These are phyloP conservation scores for Neurospora tetraspora DNA, from an alignment of 495 filamentous ascomycete genomes.

Conservation along the genomic window DNA sequence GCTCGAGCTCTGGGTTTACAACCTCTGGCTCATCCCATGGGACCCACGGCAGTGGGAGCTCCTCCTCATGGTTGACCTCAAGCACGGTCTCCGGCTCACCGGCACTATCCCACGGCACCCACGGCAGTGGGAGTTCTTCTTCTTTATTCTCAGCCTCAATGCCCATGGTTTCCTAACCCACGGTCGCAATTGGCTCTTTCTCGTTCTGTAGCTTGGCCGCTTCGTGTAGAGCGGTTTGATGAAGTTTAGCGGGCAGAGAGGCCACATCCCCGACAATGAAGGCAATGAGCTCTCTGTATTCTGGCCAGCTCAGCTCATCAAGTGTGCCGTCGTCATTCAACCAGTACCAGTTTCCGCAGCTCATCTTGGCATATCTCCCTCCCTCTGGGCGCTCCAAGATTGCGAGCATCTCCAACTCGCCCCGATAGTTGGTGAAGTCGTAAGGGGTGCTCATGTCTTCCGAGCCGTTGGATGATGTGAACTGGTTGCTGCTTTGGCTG, in stretches of 20 bases:
- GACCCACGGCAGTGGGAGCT: not conserved
- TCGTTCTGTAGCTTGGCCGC: not conserved
- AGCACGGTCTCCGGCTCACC: not conserved
- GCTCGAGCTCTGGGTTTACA: too few relatives aligned
- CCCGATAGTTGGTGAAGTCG: not conserved
- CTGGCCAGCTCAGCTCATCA: fast-evolving
- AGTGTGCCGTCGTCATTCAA: not conserved
- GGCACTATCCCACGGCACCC: not conserved
- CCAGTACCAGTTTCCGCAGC: not conserved
- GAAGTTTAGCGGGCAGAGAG: not conserved
- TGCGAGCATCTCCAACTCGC: fast-evolving
- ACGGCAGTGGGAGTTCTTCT: not conserved
- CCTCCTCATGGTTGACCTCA: fast-evolving
- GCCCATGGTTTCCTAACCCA: not conserved
- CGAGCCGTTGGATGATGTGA: fast-evolving
- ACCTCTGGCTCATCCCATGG: not conserved
- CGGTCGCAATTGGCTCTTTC: not conserved
- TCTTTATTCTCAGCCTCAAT: not conserved
- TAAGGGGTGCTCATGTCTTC: not conserved
- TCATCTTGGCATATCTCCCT: not conserved
- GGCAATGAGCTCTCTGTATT: fast-evolving
- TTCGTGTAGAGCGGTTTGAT: not conserved
- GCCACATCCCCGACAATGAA: not conserved
- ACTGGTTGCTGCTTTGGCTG: not conserved
- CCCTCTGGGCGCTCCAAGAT: not conserved